phyloP scores from a whole-genome alignment of 2,329 filamentous ascomycete species.

The Zymoseptoria brevis region DNA sequence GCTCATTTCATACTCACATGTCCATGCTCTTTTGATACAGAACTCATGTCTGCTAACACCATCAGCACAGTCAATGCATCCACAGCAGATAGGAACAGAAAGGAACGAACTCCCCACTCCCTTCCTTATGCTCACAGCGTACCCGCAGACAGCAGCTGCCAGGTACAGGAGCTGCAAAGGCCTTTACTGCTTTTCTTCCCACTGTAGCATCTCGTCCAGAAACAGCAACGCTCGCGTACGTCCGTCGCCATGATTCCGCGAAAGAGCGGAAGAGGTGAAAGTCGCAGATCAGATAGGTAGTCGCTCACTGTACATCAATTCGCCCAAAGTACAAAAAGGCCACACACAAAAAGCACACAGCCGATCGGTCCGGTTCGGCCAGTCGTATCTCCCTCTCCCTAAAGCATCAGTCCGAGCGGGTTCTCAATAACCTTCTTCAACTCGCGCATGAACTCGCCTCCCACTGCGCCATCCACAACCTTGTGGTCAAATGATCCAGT shows the following conservation, averaged over 20 bases:
- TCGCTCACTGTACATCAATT: conserved; percentile 17
- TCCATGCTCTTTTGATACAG: background rate
- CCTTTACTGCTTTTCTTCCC: background rate
- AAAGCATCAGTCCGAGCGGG: conserved; percentile 89
- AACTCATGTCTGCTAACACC: background rate
- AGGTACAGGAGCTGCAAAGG: too few relatives aligned
- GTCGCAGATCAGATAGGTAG: background rate
- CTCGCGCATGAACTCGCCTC: conserved; percentile 92
- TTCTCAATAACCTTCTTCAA: conserved; percentile 98
- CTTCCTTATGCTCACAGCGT: background rate
- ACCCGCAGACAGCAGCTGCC: too few relatives aligned
- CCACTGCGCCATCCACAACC: conserved; percentile 92
- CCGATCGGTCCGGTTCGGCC: background rate
- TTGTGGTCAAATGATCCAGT: conserved; percentile 98
- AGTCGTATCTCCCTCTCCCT: conserved; percentile 26
- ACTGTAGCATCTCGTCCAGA: background rate
- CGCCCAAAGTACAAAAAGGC: background rate
- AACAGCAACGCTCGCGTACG: background rate
- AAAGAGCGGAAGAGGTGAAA: background rate
- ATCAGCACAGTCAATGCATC: background rate
- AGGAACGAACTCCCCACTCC: background rate
- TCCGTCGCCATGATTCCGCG: background rate
- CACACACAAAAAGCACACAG: background rate
- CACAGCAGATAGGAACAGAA: background rate
- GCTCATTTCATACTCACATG: too few relatives aligned